Base-by-base conservation (phyloP, 495 filamentous ascomycete genomes). In the Annulohypoxylon stygium region DNA sequence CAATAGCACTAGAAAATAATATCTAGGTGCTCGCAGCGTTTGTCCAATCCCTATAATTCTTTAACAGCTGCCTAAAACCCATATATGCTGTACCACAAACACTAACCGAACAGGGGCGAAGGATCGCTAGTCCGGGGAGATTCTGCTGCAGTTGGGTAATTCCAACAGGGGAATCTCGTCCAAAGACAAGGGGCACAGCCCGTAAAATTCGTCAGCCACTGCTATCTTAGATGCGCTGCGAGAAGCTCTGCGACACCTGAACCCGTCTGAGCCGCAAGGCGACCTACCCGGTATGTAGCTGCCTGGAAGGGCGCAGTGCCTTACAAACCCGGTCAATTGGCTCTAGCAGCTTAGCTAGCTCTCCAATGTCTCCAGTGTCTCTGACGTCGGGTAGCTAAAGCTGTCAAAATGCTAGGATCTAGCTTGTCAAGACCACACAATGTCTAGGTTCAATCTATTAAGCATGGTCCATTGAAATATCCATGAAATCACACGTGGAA, bases 51-150 rank as follows among this genome's bases (percentile, higher is more conserved):
- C 30, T 65, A 53, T 50, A 45, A 8, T 4, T 33, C 16, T 51
- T 20, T 39, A 60, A 39, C 20, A 50, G 34, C 33, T 41, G 30
- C 55, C 59, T 64, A 47, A 55, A 62, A 74, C 30, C 30, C 16
- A 62, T 69, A 12, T 55, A 55, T 54, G 54, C n/a, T 51, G 55
- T 65, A 61, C 41, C 45, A 61, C 45, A 23, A 47, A 26, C 2
- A 54, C 57, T 45, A 25, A 43, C 34, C 62, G 18, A 48, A 53
- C 50, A 26, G 37, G 26, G 55, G 33, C 20, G 53, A 48, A 36
- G 34, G 72, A 70, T 67, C 72, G 34, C 58, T 39, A 48, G 23
- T 48, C 20, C 54, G 57, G 37, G 37, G 45, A 66, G 64, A 73
- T 73, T 59, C 43, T 63, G 45, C 50, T n/a, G 45, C 25, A 60